Percentiles rank a stretch among this genome's conserved stretches.
phyloP scores from a whole-genome alignment of 2,329 filamentous ascomycete species.

The Aspergillus tamarii region DNA sequence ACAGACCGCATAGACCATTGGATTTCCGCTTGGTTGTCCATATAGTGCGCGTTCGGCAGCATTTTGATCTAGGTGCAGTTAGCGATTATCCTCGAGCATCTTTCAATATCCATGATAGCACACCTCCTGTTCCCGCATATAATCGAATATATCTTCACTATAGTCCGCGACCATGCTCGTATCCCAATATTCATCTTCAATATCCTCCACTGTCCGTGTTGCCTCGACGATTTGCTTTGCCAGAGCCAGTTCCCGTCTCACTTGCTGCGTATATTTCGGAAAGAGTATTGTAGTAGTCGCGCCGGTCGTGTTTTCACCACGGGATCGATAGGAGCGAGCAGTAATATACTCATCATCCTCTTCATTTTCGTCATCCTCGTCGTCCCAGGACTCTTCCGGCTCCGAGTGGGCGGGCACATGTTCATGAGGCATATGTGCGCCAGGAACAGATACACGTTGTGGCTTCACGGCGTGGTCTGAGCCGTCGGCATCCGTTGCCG shows the following conservation, averaged over 20 bases:
- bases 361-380: slow-evolving; percentile 75
- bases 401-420: slow-evolving; percentile 47
- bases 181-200: slow-evolving; percentile 89
- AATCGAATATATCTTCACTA: slow-evolving; percentile 90
- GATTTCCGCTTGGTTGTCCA: slow-evolving; percentile 96
- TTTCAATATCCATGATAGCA: slow-evolving; percentile 26
- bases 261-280: slow-evolving; percentile 70
- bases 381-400: slow-evolving; percentile 74
- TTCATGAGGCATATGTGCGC: slow-evolving; percentile 24
- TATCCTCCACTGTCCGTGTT: slow-evolving; percentile 69
- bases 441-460: slow-evolving; percentile 25
- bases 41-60: slow-evolving; percentile 89
- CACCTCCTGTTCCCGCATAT: slow-evolving; percentile 89
- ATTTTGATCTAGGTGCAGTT: slow-evolving; percentile 64
- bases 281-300: slow-evolving; percentile 68
- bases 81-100: slow-evolving; percentile 19
- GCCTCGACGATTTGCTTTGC: slow-evolving; percentile 69
- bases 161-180: slow-evolving; percentile 98
- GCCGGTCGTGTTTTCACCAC: slow-evolving; percentile 72
- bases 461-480: slow-evolving; percentile 14
- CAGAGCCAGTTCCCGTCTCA: slow-evolving; percentile 71
- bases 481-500: slow-evolving; percentile 9
- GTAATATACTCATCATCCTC: slow-evolving; percentile 73
- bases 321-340: slow-evolving; percentile 76
- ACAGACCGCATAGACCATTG: slow-evolving; percentile 99